These are phyloP conservation scores for Baorangia bicolor DNA, from an alignment of 768 basidiomycete genomes.

Conservation along the genomic window DNA sequence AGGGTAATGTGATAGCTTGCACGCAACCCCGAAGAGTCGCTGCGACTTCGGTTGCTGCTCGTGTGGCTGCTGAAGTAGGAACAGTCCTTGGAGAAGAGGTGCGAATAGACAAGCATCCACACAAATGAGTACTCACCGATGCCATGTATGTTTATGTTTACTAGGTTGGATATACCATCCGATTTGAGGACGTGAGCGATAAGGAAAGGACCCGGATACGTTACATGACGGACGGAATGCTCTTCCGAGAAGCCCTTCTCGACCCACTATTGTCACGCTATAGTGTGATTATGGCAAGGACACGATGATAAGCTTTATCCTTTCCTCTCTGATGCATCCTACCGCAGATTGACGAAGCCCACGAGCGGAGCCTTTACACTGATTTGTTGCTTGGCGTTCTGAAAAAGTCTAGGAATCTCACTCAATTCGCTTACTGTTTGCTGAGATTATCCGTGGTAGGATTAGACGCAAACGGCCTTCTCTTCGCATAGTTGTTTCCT, in stretches of 20 bases:
- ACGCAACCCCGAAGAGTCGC: constrained; percentile 93
- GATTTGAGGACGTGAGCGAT: constrained; percentile 91
- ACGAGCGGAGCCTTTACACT: constrained; percentile 95
- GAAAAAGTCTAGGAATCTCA: constrained; percentile 67
- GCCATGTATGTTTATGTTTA: constrained; percentile 1
- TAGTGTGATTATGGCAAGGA: constrained; percentile 88
- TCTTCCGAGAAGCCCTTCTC: constrained; percentile 89
- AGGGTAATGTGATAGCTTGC: constrained; percentile 85
- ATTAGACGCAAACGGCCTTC: constrained; percentile 90
- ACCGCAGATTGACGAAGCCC: constrained; percentile 90
- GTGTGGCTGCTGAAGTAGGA: constrained; percentile 93
- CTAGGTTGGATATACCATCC: constrained; percentile 96
- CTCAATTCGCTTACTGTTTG: not conserved
- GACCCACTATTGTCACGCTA: constrained; percentile 92
- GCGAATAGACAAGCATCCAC: not conserved
- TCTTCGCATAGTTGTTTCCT: constrained; percentile 89
- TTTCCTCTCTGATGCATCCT: not conserved
- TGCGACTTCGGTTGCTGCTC: constrained; percentile 88
- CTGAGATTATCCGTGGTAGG: constrained; percentile 40
- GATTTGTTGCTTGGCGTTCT: constrained; percentile 89
- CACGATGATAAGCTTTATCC: not conserved
- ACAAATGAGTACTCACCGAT: not conserved
- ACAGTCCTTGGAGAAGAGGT: constrained; percentile 87
- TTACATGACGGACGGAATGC: constrained; percentile 98
- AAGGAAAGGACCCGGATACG: constrained; percentile 85